Conservation (phyloP, 2,329 filamentous ascomycete species). For the Aspergillus proliferans region DNA sequence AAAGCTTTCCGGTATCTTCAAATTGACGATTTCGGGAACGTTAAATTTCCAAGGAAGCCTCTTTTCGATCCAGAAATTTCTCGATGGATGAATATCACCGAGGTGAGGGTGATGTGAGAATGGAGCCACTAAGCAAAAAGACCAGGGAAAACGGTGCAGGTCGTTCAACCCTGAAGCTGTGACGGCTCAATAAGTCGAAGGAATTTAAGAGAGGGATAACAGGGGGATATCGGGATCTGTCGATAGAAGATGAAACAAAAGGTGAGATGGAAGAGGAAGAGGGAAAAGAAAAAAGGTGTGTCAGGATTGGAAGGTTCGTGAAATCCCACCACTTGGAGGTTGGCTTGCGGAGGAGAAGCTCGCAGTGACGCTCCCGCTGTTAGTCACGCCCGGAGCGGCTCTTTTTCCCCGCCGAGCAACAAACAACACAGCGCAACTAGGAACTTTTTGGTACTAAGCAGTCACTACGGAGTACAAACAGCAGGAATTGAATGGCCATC, state of each 20-base stretch:
- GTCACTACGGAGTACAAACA: no score
- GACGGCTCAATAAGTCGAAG: conserved; percentile 8
- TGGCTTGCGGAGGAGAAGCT: background rate
- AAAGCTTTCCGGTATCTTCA: background rate
- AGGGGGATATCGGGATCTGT: background rate
- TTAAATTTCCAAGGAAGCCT: background rate
- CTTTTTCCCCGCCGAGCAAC: background rate
- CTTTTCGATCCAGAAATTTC: background rate
- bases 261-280: background rate
- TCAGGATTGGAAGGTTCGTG: conserved; percentile 1
- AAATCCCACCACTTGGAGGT: background rate
- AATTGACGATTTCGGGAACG: background rate
- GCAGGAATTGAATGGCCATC: no score
- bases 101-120: conserved; percentile 10
- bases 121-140: conserved; percentile 19
- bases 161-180: conserved; percentile 27
- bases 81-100: conserved; percentile 1
- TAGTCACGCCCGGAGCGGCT: background rate
- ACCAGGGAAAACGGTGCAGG: conserved; percentile 38
- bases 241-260: background rate
- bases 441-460: no score
- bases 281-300: background rate
- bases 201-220: background rate
- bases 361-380: background rate
- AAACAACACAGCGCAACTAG: no score